Percentiles rank a stretch among this genome's conserved stretches.
Evolutionary conservation across 331 rosid species (phyloP).

Genomic region (Stylosanthes scabra): DNA sequence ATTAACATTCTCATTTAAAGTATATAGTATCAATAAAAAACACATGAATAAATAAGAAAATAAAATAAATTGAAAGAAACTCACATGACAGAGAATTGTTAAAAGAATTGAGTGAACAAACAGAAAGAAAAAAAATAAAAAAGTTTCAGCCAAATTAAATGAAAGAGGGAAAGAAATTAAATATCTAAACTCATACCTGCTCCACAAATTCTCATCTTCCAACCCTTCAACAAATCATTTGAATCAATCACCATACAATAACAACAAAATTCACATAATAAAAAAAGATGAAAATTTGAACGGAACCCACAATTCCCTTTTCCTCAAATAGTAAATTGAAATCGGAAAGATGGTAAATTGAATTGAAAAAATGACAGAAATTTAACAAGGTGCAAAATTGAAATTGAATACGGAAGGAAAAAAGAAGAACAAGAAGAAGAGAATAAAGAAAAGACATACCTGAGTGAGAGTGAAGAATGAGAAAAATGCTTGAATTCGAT

Average conservation of each 20-base stretch:
- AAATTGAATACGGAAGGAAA: not conserved
- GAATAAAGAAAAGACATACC: conserved; percentile 10
- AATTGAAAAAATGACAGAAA: not conserved
- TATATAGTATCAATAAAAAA: not conserved
- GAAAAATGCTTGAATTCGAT: not conserved
- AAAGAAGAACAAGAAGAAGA: not conserved
- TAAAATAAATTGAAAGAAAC: not conserved
- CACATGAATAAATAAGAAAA: not conserved
- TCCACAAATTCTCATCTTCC: conserved; percentile 57
- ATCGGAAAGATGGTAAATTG: conserved; percentile 19
- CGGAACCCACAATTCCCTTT: conserved; percentile 4
- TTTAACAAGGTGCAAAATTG: not conserved
- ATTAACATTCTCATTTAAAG: not conserved
- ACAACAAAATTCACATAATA: not conserved
- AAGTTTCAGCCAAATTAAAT: conserved; percentile 5
- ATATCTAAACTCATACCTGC: conserved; percentile 46
- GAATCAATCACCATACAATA: conserved; percentile 41
- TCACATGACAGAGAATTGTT: conserved; percentile 26
- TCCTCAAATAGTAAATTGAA: not conserved
- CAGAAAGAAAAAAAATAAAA: not conserved
- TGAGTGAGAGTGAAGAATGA: conserved; percentile 12
- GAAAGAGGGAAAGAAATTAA: conserved; percentile 3
- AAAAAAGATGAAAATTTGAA: conserved; percentile 19
- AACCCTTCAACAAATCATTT: conserved; percentile 45
- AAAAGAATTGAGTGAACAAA: conserved; percentile 11